These are phyloP conservation scores for Polyplosphaeria fusca DNA, from an alignment of 495 filamentous ascomycete genomes.

Conservation along the genomic window DNA sequence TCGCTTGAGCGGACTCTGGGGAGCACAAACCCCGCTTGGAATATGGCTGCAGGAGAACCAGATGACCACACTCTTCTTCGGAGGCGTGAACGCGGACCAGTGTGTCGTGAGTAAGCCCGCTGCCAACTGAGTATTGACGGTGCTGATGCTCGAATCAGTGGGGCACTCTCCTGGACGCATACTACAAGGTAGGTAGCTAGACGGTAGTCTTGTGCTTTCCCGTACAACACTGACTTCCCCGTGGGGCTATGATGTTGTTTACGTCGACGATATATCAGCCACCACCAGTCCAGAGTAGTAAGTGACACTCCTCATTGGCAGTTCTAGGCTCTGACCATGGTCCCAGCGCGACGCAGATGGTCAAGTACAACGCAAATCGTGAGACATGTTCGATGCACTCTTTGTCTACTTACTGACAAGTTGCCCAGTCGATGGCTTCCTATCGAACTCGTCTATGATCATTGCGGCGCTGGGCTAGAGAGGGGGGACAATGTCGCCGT, in stretches of 20 bases:
- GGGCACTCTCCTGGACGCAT: slow-evolving; percentile 40
- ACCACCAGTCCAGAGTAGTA: slow-evolving; percentile 31
- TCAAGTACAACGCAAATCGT: slow-evolving; percentile 27
- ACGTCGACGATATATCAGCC: slow-evolving; percentile 34
- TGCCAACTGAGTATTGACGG: too few species aligned
- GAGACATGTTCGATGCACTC: too few species aligned
- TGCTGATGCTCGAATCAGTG: too few species aligned
- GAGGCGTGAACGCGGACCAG: slow-evolving; percentile 59
- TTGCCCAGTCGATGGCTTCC: slow-evolving; percentile 1
- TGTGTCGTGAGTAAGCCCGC: too few species aligned
- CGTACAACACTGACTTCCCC: too few species aligned
- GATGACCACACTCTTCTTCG: slow-evolving; percentile 52
- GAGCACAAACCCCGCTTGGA: slow-evolving; percentile 36
- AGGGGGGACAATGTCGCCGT: too few species aligned
- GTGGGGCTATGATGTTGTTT: slow-evolving; percentile 34
- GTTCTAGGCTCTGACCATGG: neutral
- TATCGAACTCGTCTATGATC: slow-evolving; percentile 6
- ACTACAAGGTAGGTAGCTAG: slow-evolving; percentile 32
- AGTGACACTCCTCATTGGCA: neutral
- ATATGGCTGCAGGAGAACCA: slow-evolving; percentile 36
- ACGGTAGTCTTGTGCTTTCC: neutral
- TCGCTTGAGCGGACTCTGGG: slow-evolving; percentile 40
- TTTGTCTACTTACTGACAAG: too few species aligned
- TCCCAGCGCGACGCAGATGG: slow-evolving; percentile 33
- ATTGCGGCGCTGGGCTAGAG: neutral